Evolutionary conservation across 2,329 filamentous ascomycete species (phyloP).

Genomic region (Fusarium incarnatum): DNA sequence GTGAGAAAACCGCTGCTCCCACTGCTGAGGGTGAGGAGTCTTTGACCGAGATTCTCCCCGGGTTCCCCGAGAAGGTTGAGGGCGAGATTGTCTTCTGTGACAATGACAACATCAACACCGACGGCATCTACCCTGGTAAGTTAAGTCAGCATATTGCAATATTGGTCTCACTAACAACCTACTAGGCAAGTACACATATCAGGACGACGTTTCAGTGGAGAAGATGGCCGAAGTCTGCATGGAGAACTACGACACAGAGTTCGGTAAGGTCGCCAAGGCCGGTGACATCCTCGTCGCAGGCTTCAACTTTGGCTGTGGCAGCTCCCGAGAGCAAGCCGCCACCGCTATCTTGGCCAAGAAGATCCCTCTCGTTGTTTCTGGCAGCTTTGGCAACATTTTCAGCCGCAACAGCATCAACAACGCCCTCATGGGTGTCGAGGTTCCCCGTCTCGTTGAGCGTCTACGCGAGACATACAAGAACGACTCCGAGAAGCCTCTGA

Average conservation of each 20-base stretch:
- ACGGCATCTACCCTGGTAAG: constrained; percentile 89
- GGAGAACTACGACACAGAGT: constrained; percentile 88
- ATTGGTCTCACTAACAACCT: neutral
- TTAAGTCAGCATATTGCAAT: constrained; percentile 43
- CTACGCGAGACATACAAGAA: constrained; percentile 71
- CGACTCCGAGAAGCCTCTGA: constrained; percentile 65
- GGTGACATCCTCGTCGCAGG: constrained; percentile 87
- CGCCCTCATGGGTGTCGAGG: constrained; percentile 77
- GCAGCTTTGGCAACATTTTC: constrained; percentile 89
- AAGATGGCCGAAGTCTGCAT: constrained; percentile 92
- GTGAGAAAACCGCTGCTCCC: neutral
- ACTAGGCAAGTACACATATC: constrained; percentile 85
- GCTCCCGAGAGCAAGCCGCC: constrained; percentile 80
- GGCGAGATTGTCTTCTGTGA: constrained; percentile 84
- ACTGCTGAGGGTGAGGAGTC: constrained; percentile 52
- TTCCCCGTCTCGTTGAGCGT: constrained; percentile 72
- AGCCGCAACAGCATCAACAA: constrained; percentile 83
- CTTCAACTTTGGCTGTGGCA: constrained; percentile 90
- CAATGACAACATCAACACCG: constrained; percentile 75
- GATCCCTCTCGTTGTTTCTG: constrained; percentile 83
- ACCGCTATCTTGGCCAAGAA: constrained; percentile 85
- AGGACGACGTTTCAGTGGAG: constrained; percentile 80
- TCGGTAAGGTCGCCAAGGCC: constrained; percentile 70
- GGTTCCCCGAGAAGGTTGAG: constrained; percentile 84
- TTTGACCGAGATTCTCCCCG: constrained; percentile 79